Conservation (phyloP, 768 basidiomycete genomes). For the Kwoniella mangroviensis region DNA sequence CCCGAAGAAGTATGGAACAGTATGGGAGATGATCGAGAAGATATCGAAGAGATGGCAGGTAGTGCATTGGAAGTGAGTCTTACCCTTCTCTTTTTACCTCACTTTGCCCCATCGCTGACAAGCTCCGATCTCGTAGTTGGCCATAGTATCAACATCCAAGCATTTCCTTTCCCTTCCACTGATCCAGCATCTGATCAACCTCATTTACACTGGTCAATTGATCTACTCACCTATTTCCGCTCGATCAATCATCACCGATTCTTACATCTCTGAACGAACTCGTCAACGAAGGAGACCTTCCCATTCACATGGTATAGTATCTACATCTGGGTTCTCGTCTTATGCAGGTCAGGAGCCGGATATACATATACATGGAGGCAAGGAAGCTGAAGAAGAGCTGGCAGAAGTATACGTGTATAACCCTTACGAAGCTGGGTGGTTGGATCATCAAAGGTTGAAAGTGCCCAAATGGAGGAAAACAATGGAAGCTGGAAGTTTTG, state of each 20-base stretch:
- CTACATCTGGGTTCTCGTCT: conserved; percentile 1
- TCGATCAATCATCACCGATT: conserved; percentile 83
- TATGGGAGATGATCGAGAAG: conserved; percentile 64
- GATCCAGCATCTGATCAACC: conserved; percentile 82
- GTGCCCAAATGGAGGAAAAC: conserved; percentile 69
- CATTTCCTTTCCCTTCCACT: conserved; percentile 79
- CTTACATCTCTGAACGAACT: conserved; percentile 70
- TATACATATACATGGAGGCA: background rate
- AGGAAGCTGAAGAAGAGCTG: conserved; percentile 23
- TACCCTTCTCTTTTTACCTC: background rate
- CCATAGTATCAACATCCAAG: conserved; percentile 83
- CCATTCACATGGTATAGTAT: conserved; percentile 26
- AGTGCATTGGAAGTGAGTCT: conserved; percentile 81
- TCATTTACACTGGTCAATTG: conserved; percentile 72
- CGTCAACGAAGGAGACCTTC: conserved; percentile 69
- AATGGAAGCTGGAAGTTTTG: conserved; percentile 75
- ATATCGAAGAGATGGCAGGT: conserved; percentile 68
- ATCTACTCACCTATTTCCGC: conserved; percentile 61
- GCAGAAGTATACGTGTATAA: conserved; percentile 56
- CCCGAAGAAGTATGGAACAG: conserved; percentile 72
- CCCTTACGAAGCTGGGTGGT: conserved; percentile 57
- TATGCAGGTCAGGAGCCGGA: conserved; percentile 12
- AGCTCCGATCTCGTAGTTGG: conserved; percentile 65
- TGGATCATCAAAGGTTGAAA: conserved; percentile 84
- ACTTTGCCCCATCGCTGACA: conserved; percentile 1